These are phyloP conservation scores for Phytophthora hibernalis DNA, from an alignment of 352 stramenopile species.

Conservation along the genomic window DNA sequence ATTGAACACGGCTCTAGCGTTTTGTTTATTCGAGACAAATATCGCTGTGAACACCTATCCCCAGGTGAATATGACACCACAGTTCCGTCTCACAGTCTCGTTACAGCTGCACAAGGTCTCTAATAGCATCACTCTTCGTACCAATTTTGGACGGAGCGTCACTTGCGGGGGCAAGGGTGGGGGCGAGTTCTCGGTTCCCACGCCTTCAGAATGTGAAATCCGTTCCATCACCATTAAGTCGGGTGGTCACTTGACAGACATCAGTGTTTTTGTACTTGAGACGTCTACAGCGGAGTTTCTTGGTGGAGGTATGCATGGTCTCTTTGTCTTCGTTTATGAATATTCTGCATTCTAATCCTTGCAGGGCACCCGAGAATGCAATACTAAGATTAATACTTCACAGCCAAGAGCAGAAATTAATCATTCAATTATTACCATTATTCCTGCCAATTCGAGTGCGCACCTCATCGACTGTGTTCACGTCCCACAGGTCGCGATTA, in stretches of 20 bases:
- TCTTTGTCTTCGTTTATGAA: not conserved
- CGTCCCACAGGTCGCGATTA: too few relatives aligned
- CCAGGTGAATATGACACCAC: too few relatives aligned
- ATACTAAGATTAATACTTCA: too few relatives aligned
- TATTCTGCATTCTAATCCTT: not conserved
- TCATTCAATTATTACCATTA: too few relatives aligned
- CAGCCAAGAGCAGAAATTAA: too few relatives aligned
- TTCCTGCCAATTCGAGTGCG: too few relatives aligned
- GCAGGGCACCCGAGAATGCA: too few relatives aligned
- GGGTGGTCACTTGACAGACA: slow-evolving; percentile 74
- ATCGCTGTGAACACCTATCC: not conserved
- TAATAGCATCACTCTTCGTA: slow-evolving; percentile 49
- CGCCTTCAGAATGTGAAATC: slow-evolving; percentile 50
- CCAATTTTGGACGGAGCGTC: slow-evolving; percentile 69
- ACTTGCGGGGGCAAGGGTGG: slow-evolving; percentile 69
- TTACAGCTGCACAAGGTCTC: too few relatives aligned
- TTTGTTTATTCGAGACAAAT: slow-evolving; percentile 2
- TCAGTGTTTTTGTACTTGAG: slow-evolving; percentile 56
- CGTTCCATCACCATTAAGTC: slow-evolving; percentile 65
- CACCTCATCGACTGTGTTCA: too few relatives aligned
- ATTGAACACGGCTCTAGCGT: slow-evolving; percentile 10
- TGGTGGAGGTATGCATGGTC: slow-evolving; percentile 25
- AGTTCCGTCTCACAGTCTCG: not conserved
- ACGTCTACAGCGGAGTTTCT: slow-evolving; percentile 14
- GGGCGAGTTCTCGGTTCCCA: slow-evolving; percentile 52